Conservation (phyloP, 1,284 basidiomycete genomes). For the Sporisorium scitamineum region DNA sequence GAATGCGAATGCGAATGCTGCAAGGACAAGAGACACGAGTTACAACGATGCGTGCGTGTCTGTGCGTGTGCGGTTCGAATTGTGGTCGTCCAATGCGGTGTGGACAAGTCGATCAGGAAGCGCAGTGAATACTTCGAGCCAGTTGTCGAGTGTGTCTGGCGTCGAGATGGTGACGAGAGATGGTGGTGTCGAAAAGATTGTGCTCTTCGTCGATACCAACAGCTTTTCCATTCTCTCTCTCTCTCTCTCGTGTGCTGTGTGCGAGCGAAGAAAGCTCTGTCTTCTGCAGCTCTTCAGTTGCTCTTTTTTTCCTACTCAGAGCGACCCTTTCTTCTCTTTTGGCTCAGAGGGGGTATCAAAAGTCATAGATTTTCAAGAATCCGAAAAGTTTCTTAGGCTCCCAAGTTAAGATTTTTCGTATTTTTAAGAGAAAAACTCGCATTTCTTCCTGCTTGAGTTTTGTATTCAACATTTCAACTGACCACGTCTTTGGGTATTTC, state of each 20-base stretch:
- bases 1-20: slow-evolving; percentile 1
- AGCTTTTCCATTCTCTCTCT: neutral
- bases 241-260: neutral
- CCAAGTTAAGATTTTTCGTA: too few relatives aligned
- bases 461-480: neutral
- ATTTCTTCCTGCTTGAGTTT: slow-evolving; percentile 4
- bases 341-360: too few relatives aligned
- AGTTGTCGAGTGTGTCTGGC: neutral
- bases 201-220: slow-evolving; percentile 1
- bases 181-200: slow-evolving; percentile 4
- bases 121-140: neutral
- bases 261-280: neutral
- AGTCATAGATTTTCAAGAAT: too few relatives aligned
- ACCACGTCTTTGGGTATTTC: neutral
- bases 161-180: slow-evolving; percentile 3
- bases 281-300: neutral
- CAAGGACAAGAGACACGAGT: neutral
- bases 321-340: neutral
- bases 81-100: neutral
- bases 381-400: neutral
- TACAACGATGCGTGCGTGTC: neutral
- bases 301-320: neutral
- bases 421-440: slow-evolving; percentile 9
- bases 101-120: neutral
- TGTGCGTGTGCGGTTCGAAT: neutral